Evolutionary conservation across 139 green algal genomes (phyloP).

Genomic region (Chlorella sp.): DNA sequence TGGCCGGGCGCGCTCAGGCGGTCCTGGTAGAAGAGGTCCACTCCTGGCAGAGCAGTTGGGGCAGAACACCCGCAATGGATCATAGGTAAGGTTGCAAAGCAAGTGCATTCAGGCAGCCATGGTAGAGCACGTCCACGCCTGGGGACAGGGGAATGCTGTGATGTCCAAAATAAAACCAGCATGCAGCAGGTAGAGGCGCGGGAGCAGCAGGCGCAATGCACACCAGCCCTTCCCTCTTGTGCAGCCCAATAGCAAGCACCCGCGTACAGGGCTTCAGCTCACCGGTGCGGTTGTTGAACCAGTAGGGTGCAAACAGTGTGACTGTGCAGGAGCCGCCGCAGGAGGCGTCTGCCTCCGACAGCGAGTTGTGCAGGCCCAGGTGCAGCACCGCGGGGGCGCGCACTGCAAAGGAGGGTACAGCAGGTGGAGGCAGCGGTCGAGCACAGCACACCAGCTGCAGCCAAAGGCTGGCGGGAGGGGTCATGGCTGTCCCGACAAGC

Average conservation of each 20-base stretch:
- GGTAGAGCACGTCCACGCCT: background rate
- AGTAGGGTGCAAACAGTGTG: slow-evolving; percentile 71
- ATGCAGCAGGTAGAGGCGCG: background rate
- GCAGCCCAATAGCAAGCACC: too few relatives aligned
- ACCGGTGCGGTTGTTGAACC: slow-evolving; percentile 85
- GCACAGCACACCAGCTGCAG: background rate
- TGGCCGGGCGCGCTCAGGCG: slow-evolving; percentile 26
- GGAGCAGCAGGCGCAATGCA: background rate
- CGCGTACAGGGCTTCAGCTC: background rate
- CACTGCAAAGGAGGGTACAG: background rate
- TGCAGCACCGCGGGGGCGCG: slow-evolving; percentile 52
- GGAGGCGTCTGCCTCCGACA: slow-evolving; percentile 15
- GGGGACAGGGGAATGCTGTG: background rate
- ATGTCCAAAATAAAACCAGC: background rate
- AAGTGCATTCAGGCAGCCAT: background rate
- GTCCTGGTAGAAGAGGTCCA: slow-evolving; percentile 81
- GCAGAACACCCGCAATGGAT: background rate
- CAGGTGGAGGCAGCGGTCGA: background rate
- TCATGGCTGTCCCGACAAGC: background rate
- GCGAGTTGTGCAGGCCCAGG: slow-evolving; percentile 69
- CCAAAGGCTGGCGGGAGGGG: background rate
- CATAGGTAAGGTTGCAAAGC: background rate
- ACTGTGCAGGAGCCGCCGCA: slow-evolving; percentile 50
- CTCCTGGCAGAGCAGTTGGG: slow-evolving; percentile 8
- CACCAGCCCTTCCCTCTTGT: too few relatives aligned